Conservation (phyloP, 345 rosid genomes). For the Eucalyptus curtisii region DNA sequence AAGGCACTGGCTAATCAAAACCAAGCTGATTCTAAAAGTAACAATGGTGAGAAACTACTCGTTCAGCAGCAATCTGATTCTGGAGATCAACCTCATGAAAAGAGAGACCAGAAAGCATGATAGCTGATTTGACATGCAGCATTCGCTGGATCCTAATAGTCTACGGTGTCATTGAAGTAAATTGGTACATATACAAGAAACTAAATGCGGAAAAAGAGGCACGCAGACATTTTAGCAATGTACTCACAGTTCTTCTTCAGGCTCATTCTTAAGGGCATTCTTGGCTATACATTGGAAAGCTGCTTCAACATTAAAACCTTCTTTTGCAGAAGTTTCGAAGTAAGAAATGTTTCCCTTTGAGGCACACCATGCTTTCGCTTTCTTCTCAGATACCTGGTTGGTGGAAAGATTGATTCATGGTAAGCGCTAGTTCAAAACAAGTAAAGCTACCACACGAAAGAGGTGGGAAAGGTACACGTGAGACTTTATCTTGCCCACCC, state of each 20-base stretch:
- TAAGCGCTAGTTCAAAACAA: background rate
- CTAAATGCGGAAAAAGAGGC: background rate
- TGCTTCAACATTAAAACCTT: slow-evolving; percentile 82
- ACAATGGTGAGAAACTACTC: background rate
- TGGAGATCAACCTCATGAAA: background rate
- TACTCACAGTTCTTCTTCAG: slow-evolving; percentile 78
- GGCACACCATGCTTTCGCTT: slow-evolving; percentile 93
- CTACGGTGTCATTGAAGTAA: background rate
- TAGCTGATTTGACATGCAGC: background rate
- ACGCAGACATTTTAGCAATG: background rate
- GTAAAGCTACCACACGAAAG: background rate
- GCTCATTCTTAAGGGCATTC: slow-evolving; percentile 82
- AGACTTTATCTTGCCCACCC: background rate
- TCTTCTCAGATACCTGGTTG: slow-evolving; percentile 75
- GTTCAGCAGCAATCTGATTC: background rate
- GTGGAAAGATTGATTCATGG: background rate
- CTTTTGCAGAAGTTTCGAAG: slow-evolving; percentile 90
- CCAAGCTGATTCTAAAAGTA: background rate
- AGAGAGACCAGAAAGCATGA: background rate
- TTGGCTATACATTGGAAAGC: slow-evolving; percentile 82
- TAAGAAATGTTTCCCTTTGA: slow-evolving; percentile 87
- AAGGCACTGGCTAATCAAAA: background rate
- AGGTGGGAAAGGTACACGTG: rapidly evolving
- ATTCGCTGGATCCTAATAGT: background rate
- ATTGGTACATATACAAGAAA: background rate